Evolutionary conservation across 2,329 filamentous ascomycete genomes (phyloP).

Genomic region (Parafenestella ontariensis): DNA sequence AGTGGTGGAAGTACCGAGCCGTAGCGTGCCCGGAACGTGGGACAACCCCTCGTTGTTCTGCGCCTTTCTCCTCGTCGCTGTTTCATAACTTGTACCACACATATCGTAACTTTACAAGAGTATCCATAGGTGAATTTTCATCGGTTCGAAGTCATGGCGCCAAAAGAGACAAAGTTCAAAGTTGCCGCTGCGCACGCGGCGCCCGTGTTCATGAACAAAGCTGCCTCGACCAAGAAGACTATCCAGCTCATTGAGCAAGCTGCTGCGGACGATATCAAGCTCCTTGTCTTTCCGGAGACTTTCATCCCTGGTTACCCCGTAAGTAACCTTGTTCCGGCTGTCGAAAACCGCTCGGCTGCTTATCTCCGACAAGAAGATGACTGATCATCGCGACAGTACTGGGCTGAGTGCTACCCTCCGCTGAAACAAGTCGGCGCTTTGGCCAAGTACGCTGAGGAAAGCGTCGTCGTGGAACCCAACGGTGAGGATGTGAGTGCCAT

Average conservation of each 20-base stretch:
- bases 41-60: not conserved
- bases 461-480: conserved; percentile 44
- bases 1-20: not conserved
- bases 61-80: not conserved
- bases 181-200: conserved; percentile 48
- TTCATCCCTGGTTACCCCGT: conserved; percentile 49
- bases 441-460: conserved; percentile 45
- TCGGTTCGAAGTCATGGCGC: conserved; percentile 16
- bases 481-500: conserved; percentile 39
- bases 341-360: not conserved
- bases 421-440: conserved; percentile 43
- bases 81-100: not conserved
- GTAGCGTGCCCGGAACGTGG: not conserved
- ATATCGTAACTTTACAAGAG: not conserved
- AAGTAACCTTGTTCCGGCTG: conserved; percentile 4
- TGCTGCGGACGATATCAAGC: conserved; percentile 34
- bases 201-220: conserved; percentile 49
- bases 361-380: not conserved
- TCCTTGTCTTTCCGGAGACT: conserved; percentile 48
- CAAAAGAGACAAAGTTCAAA: conserved; percentile 39
- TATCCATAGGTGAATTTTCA: not conserved
- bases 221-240: conserved; percentile 43
- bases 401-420: conserved; percentile 46
- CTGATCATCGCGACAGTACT: conserved; percentile 37
- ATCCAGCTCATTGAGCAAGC: conserved; percentile 44